Evolutionary conservation across 2,329 filamentous ascomycete species (phyloP).

Genomic region (Cyclaneusma minus): DNA sequence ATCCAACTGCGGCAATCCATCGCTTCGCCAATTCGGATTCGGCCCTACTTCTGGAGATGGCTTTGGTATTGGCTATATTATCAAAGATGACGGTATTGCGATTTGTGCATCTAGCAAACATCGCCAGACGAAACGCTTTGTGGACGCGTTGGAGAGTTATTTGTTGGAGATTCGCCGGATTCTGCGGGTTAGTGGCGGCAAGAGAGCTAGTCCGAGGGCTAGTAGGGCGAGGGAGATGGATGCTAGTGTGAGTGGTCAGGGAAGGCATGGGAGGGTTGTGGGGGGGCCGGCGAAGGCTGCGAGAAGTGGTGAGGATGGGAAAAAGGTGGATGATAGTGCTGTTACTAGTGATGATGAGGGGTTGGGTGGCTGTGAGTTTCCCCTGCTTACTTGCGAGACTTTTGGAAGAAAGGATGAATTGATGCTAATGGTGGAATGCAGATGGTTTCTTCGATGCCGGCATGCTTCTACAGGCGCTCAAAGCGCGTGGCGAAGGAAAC

Average conservation of each 20-base stretch:
- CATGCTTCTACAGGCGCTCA: constrained; percentile 80
- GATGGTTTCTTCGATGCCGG: constrained; percentile 87
- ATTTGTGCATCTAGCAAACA: constrained; percentile 93
- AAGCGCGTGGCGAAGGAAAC: constrained; percentile 45
- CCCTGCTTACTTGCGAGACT: constrained; percentile 4
- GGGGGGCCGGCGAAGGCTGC: constrained; percentile 8
- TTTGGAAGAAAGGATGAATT: background rate
- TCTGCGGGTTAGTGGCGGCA: constrained; percentile 50
- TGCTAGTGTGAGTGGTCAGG: constrained; percentile 23
- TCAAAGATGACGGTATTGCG: constrained; percentile 82
- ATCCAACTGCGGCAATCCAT: constrained; percentile 97
- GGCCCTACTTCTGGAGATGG: constrained; percentile 87
- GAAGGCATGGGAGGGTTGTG: too few species aligned
- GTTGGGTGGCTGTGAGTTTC: constrained; percentile 75
- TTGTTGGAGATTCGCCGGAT: constrained; percentile 81
- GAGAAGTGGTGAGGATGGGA: constrained; percentile 25
- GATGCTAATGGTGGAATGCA: too few species aligned
- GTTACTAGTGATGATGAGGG: constrained; percentile 73
- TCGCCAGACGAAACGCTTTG: constrained; percentile 77
- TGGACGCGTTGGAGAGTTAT: constrained; percentile 82
- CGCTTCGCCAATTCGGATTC: constrained; percentile 88
- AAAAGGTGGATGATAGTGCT: constrained; percentile 59
- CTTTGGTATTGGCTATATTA: constrained; percentile 97
- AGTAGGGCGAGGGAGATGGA: constrained; percentile 47
- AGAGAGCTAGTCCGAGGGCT: constrained; percentile 31